These are phyloP conservation scores for Lyophyllum decastes DNA, from an alignment of 768 basidiomycete species.

Conservation along the genomic window DNA sequence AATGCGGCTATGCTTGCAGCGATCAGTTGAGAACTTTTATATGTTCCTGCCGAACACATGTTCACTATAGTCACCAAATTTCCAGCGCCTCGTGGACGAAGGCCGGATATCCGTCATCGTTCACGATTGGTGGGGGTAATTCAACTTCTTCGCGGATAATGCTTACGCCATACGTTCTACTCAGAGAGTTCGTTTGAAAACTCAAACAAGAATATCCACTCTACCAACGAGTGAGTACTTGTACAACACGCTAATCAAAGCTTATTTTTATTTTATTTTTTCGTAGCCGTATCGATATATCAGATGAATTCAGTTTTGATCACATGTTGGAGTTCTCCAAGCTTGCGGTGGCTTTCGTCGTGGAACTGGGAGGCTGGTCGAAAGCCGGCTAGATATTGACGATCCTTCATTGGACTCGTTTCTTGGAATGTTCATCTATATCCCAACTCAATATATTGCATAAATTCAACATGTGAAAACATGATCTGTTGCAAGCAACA, in stretches of 20 bases:
- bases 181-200: conserved; percentile 72
- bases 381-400: neutral
- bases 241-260: conserved; percentile 8
- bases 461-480: neutral
- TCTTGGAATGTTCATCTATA: neutral
- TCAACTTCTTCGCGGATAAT: conserved; percentile 15
- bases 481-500: neutral
- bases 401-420: neutral
- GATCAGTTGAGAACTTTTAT: conserved; percentile 66
- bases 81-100: conserved; percentile 76
- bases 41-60: conserved; percentile 29
- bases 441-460: neutral
- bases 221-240: conserved; percentile 69
- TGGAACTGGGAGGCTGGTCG: conserved; percentile 68
- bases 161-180: conserved; percentile 16
- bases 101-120: conserved; percentile 83
- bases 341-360: conserved; percentile 75
- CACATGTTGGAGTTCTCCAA: conserved; percentile 93
- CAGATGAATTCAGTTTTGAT: conserved; percentile 84
- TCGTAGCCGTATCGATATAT: conserved; percentile 77
- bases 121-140: conserved; percentile 69
- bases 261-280: conserved; percentile 11
- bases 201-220: conserved; percentile 85
- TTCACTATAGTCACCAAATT: conserved; percentile 25
- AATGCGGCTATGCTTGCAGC: conserved; percentile 93